Evolutionary conservation across 1,284 basidiomycete genomes (phyloP).

Genomic region (Stereum hirsutum): DNA sequence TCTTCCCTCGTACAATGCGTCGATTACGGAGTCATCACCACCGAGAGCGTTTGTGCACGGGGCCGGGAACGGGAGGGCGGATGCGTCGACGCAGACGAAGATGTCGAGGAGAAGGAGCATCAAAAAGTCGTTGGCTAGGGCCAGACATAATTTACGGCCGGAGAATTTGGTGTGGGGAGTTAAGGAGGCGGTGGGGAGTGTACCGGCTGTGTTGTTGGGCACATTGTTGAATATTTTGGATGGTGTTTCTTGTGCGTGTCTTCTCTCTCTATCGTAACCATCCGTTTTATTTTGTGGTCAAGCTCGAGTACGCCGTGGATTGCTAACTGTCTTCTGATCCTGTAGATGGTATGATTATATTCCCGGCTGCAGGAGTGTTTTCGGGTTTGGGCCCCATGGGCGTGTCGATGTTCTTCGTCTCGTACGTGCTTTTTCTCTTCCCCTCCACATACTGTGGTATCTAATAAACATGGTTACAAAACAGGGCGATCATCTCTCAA

Average conservation of each 20-base stretch:
- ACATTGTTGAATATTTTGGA: constrained; percentile 88
- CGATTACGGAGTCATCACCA: too few relatives aligned
- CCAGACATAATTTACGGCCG: too few relatives aligned
- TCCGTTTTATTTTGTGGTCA: too few relatives aligned
- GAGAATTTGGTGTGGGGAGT: not conserved
- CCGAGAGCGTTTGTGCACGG: too few relatives aligned
- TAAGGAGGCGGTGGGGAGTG: constrained; percentile 30
- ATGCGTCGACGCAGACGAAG: not conserved
- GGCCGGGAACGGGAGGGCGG: not conserved
- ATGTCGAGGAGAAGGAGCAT: not conserved
- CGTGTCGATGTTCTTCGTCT: constrained; percentile 92
- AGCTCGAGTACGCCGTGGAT: too few relatives aligned
- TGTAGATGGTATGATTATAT: constrained; percentile 81
- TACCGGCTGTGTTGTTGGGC: constrained; percentile 86
- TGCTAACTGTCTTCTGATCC: too few relatives aligned
- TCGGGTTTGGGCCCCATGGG: constrained; percentile 80
- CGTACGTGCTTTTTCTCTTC: constrained; percentile 28
- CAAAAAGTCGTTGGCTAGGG: too few relatives aligned
- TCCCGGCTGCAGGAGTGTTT: constrained; percentile 81
- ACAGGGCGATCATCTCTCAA: constrained; percentile 69
- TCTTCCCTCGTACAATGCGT: too few relatives aligned
- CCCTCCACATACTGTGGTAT: not conserved
- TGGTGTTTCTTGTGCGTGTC: constrained; percentile 74
- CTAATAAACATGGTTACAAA: not conserved
- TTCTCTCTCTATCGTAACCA: too few relatives aligned